A percentile compares a stretch with the other conserved stretches of the same genome.
phyloP scores from a whole-genome alignment of 805 yeast species.

The Metschnikowia bowlesiae region DNA sequence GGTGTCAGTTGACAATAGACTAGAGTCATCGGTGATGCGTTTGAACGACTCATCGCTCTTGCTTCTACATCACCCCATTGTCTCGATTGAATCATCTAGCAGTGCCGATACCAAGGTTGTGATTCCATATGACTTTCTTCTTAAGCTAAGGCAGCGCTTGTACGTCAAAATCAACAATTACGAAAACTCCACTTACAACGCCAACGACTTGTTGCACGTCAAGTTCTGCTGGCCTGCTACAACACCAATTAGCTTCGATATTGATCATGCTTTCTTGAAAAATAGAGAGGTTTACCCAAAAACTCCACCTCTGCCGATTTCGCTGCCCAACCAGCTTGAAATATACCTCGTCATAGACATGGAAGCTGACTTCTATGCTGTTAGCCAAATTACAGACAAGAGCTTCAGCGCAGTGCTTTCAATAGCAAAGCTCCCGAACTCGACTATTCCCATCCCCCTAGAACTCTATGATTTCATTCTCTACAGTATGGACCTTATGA shows the following conservation, averaged over 20 bases:
- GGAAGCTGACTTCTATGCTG: conserved; percentile 15
- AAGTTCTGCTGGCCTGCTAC: conserved; percentile 21
- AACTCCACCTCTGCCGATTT: neutral
- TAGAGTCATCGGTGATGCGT: conserved; percentile 1
- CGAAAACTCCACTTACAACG: conserved; percentile 20
- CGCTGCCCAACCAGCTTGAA: conserved; percentile 7
- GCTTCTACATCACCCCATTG: conserved; percentile 13
- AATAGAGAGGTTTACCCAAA: conserved; percentile 4
- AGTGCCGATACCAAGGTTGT: conserved; percentile 3
- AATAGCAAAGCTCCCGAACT: conserved; percentile 13
- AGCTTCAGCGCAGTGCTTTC: conserved; percentile 7
- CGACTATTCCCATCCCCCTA: conserved; percentile 15
- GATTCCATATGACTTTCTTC: conserved; percentile 12
- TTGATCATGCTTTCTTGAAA: conserved; percentile 10
- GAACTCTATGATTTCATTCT: conserved; percentile 16
- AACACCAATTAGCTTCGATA: conserved; percentile 11
- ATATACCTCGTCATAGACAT: conserved; percentile 13
- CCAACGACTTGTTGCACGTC: conserved; percentile 16
- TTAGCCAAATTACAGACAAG: conserved; percentile 1
- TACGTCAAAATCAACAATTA: conserved; percentile 34
- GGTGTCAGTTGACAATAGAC: conserved; percentile 5
- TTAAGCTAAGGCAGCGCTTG: conserved; percentile 12
- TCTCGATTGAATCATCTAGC: conserved; percentile 7
- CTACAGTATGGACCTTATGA: conserved; percentile 12
- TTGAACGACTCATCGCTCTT: conserved; percentile 14